Evolutionary conservation across 1,139 yeast genomes (phyloP).

Genomic region (Geotrichum candidum): DNA sequence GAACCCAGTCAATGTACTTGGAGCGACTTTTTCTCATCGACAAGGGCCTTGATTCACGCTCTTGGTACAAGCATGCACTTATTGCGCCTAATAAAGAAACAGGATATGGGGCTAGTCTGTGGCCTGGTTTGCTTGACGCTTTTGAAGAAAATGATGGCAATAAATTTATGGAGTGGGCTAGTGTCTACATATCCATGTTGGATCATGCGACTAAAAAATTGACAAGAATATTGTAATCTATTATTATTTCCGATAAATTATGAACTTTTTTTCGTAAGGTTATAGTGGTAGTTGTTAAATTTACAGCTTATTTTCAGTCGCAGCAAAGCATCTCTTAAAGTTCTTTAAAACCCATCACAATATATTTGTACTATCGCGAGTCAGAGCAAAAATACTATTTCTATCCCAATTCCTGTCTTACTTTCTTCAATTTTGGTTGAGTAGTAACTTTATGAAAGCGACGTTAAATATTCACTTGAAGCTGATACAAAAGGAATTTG

Average conservation of each 20-base stretch:
- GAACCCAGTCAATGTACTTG: conserved; percentile 13
- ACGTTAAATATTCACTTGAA: no score
- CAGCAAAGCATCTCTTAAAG: no score
- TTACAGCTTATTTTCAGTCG: neutral
- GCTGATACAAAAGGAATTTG: no score
- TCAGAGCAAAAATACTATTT: no score
- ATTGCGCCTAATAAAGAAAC: conserved; percentile 81
- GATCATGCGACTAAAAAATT: neutral
- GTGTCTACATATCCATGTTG: neutral
- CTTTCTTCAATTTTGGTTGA: no score
- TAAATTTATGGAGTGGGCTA: conserved; percentile 10
- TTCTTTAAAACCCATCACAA: neutral
- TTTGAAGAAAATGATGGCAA: conserved; percentile 47
- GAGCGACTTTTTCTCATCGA: conserved; percentile 63
- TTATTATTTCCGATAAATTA: neutral
- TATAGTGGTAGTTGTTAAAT: neutral
- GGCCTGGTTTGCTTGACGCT: conserved; percentile 78
- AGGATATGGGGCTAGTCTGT: conserved; percentile 77
- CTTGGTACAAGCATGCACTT: conserved; percentile 84
- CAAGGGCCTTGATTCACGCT: conserved; percentile 59
- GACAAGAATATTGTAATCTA: neutral
- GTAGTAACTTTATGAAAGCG: no score
- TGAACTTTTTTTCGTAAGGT: neutral
- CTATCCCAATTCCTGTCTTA: no score
- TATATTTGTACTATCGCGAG: neutral